Percentiles rank a stretch among this genome's conserved stretches.
phyloP scores from a whole-genome alignment of 1,139 yeast species.

The Yamadazyma siamensis region DNA sequence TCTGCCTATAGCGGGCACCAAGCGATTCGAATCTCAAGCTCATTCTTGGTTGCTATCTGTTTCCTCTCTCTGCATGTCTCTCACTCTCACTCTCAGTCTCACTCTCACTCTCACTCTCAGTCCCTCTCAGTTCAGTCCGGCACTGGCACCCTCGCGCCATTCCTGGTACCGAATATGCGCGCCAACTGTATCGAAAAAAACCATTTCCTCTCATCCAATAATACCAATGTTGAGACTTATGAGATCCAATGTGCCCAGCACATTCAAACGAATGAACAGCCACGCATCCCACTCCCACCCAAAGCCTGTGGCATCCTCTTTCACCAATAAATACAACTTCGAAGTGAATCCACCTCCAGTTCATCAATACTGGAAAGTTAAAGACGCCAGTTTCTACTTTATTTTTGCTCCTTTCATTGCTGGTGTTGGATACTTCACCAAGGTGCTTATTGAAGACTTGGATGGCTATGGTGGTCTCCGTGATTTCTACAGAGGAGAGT shows the following conservation, averaged over 20 bases:
- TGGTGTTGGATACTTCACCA: constrained; percentile 33
- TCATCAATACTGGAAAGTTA: constrained; percentile 46
- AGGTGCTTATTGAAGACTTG: constrained; percentile 26
- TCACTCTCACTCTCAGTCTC: too few species aligned
- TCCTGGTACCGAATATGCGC: too few species aligned
- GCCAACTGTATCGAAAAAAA: too few species aligned
- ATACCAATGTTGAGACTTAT: constrained; percentile 8
- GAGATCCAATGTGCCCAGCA: constrained; percentile 5
- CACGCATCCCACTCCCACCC: constrained; percentile 21
- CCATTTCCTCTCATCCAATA: too few species aligned
- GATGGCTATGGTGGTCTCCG: constrained; percentile 32
- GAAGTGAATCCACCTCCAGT: constrained; percentile 47
- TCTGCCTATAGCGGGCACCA: too few species aligned
- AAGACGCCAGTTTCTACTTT: constrained; percentile 34
- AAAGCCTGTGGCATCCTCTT: constrained; percentile 23
- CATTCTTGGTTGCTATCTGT: too few species aligned
- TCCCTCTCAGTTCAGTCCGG: too few species aligned
- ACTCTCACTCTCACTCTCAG: too few species aligned
- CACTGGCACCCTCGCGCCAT: too few species aligned
- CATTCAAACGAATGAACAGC: constrained; percentile 29
- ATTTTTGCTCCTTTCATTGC: constrained; percentile 40
- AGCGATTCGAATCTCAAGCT: too few species aligned
- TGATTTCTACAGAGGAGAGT: constrained; percentile 35
- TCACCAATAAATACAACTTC: constrained; percentile 44
- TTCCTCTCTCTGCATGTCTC: too few species aligned